phyloP scores from a whole-genome alignment of 2,329 filamentous ascomycete species.

The Sphaerulina vaccinii region DNA sequence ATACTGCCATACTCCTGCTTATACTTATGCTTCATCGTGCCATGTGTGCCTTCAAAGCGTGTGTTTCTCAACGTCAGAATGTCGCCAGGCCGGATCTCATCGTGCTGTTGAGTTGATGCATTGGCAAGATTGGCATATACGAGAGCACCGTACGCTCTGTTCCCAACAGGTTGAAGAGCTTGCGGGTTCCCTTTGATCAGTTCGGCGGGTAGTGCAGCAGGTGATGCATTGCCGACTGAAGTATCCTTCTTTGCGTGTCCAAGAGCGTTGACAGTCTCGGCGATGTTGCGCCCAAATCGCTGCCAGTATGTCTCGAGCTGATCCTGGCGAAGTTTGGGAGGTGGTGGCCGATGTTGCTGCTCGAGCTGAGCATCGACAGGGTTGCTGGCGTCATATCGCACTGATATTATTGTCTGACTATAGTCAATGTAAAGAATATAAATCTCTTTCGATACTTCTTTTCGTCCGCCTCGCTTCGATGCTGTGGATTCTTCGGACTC shows the following conservation, averaged over 20 bases:
- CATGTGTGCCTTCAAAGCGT: conserved; percentile 82
- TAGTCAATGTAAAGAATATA: conserved; percentile 94
- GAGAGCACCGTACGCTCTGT: conserved; percentile 81
- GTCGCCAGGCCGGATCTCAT: conserved; percentile 91
- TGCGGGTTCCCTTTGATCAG: conserved; percentile 65
- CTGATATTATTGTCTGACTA: conserved; percentile 86
- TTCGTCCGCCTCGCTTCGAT: conserved; percentile 67
- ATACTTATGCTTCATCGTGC: conserved; percentile 94
- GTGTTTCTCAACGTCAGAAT: conserved; percentile 91
- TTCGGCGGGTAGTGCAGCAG: conserved; percentile 73
- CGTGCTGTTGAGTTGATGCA: conserved; percentile 81
- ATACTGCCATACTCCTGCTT: conserved; percentile 68
- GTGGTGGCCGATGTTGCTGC: conserved; percentile 83
- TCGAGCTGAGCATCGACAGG: conserved; percentile 71
- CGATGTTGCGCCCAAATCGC: conserved; percentile 75
- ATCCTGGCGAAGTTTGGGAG: conserved; percentile 79
- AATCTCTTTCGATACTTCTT: conserved; percentile 72
- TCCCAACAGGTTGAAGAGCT: conserved; percentile 80
- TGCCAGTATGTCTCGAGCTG: conserved; percentile 86
- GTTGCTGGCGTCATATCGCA: conserved; percentile 73
- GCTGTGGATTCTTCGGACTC: conserved; percentile 77
- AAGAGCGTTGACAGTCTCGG: conserved; percentile 63
- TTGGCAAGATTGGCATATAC: conserved; percentile 96
- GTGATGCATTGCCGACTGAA: conserved; percentile 79
- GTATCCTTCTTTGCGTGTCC: conserved; percentile 72